Base-by-base conservation (phyloP, 2,329 filamentous ascomycete genomes). In the Endothia cerciana region DNA sequence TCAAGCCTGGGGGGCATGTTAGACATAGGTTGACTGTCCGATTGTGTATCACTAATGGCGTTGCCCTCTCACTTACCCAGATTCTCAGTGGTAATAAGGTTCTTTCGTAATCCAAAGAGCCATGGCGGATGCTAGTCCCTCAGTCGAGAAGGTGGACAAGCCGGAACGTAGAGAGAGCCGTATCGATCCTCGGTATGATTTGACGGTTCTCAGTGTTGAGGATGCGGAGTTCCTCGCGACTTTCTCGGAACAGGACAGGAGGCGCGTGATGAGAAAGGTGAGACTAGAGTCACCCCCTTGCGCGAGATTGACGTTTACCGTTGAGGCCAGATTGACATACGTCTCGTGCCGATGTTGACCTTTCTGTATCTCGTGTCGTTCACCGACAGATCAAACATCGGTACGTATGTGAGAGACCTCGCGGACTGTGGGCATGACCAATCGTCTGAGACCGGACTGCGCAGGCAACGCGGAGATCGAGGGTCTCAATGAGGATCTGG, bases 401-500 rank as follows among this genome's bases (percentile, higher is more conserved):
- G 53, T 28, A 47, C 41, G 51, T 55, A 53, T 3, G 15, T 2
- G 15, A 51, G 25, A 51, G 4, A 1, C 33, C 33, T 36, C 47
- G 4, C 47, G 19, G 45, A 49, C 11, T 51, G 10, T 77, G 76
- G 82, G 82, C 69, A 11, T 51, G 10, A 28, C 47, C n/a, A n/a
- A n/a, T n/a, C n/a, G 25, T 45, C 43, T 47, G 7, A 47, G 19
- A 22, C 7, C 11, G 43, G 11, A 22, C 4, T 15, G 22, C 3
- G 82, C 83, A 64, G 78, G 79, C 73, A 83, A 84, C 73, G 80
- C 81, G 10, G 73, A 76, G 59, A 81, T 83, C 63, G 75, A 80
- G 69, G 77, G 81, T 47, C 73, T 85, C 68, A 71, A 74, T 0
- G 70, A 74, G 33, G 81, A 83, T 17, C 74, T 84, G 1, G 71